Evolutionary conservation across 208 protist species (phyloP).

Genomic region (Phytomonas serpens): DNA sequence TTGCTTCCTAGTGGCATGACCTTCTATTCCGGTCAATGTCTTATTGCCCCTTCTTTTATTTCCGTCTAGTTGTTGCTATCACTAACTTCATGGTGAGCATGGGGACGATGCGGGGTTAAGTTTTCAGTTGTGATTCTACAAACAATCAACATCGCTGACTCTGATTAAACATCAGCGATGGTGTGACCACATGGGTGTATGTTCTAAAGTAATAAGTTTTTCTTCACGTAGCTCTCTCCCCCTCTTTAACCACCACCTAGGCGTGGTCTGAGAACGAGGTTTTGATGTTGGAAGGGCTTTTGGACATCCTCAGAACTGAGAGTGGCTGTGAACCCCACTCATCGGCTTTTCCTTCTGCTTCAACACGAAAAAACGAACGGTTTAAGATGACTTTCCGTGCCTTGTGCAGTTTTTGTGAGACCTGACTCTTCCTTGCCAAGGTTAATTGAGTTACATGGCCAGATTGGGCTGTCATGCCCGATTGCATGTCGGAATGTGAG

Average conservation of each 20-base stretch:
- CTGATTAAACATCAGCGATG: not conserved
- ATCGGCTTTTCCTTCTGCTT: not conserved
- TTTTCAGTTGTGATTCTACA: not conserved
- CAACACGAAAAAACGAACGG: not conserved
- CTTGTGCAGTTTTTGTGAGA: not conserved
- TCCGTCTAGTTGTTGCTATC: too few relatives aligned
- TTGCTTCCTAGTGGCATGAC: not conserved
- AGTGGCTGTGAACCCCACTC: not conserved
- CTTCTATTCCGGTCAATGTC: not conserved
- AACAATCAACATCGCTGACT: not conserved
- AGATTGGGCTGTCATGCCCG: not conserved
- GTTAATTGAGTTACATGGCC: not conserved
- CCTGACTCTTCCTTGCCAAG: not conserved
- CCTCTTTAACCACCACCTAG: not conserved
- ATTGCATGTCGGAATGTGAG: not conserved
- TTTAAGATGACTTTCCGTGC: not conserved
- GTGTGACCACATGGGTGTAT: not conserved
- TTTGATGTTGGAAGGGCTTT: not conserved
- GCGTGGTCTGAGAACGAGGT: not conserved
- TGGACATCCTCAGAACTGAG: not conserved
- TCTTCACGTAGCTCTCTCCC: not conserved
- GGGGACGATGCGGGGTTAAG: not conserved
- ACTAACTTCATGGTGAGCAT: not conserved
- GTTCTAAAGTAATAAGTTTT: not conserved
- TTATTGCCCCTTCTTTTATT: not conserved